Base-by-base conservation (phyloP, 257 asterid species). In the Leptodermis oblonga region DNA sequence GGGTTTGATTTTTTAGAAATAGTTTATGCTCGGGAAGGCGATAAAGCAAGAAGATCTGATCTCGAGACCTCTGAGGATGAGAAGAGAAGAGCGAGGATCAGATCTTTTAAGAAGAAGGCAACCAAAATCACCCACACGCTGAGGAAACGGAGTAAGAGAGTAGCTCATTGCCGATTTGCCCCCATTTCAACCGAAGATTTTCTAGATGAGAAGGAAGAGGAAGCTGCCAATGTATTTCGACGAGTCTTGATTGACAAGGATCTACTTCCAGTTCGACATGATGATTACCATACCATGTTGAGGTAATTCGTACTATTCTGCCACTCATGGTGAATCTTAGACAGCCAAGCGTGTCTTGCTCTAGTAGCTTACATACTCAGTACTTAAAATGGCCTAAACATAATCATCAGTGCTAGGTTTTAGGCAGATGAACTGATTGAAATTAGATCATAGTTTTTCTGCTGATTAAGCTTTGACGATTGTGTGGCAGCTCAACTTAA, bases 151-250 rank as follows among this genome's bases (percentile, higher is more conserved):
- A 79, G 80, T 71, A 82, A 73, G 76, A 83, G 83, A 58, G 79
- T 82, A 28, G 81, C 88, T 76, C 90, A 79, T 78, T 89, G 96
- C 77, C 86, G 69, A 61, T 94, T 89, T 39, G 92, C 92, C 45
- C 83, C 97, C 7, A 78, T 90, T 74, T 87, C 94, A 22, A 79
- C 82, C 9, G 95, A 89, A 61, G 95, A 87, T 82, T 64, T 81
- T 82, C 83, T 82, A 61, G 95, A 89, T 58, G 94, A 91, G 86
- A 84, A 80, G 77, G 97, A 89, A 82, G 94, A 80, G 87, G 86
- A 79, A 79, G 88, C 89, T 0, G 93, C 89, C 22, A 76, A 82
- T 74, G 81, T 74, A 22, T 85, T 91, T 81, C 87, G 93, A 56
- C 84, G 69, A 78, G 77, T 72, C 69, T 82, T 94, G 89, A 70